Base-by-base conservation (phyloP, 2,329 filamentous ascomycete genomes). In the Claviceps africana region DNA sequence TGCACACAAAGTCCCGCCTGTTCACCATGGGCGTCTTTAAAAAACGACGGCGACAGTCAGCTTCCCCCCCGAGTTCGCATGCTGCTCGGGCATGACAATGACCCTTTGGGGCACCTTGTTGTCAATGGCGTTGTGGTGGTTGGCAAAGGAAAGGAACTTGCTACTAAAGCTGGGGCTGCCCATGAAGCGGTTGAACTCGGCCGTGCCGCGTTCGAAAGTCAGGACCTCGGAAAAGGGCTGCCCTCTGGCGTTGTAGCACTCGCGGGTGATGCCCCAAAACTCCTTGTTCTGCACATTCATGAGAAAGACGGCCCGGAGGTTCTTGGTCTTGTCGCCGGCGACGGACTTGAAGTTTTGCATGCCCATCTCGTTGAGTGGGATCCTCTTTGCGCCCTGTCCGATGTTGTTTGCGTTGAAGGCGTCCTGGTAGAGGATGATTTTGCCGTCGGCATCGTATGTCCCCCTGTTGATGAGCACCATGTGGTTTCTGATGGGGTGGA, bases 281-380 rank as follows among this genome's bases (percentile, higher is more conserved):
- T 50, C 48, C 39, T 50, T 45, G 21, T 50, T 50, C 39, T 49
- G 47, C 3, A 49, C 47, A 17, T 49, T 33, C 47, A 49, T 49
- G 33, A 49, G 47, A 13, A 49, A 49, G 8, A 39, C 47, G n/a
- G 21, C 33, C 15, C 35, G n/a, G 22, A 49, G 33, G 21, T 49
- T 49, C 47, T 40, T 37, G 47, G 31, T 17, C 21, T 49, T 49
- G 6, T 49, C 43, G 15, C 43, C 25, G 17, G 43, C 22, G 43
- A 45, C 43, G 15, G 19, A 28, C 47, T 30, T 35, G 47, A 49
- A 49, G 33, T 40, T 49, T 19, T 49, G 47, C 47, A 49, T 40
- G 35, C 47, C 47, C 47, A 49, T 49, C 33, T 49, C 47, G 35
- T 49, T 49, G 33, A 49, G 47, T 4, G 47, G 47, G 10, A 40